Evolutionary conservation across 306 rosid genomes (phyloP), one percentile per base, ranked within the genome.

Genomic region (Trifolium dubium): DNA sequence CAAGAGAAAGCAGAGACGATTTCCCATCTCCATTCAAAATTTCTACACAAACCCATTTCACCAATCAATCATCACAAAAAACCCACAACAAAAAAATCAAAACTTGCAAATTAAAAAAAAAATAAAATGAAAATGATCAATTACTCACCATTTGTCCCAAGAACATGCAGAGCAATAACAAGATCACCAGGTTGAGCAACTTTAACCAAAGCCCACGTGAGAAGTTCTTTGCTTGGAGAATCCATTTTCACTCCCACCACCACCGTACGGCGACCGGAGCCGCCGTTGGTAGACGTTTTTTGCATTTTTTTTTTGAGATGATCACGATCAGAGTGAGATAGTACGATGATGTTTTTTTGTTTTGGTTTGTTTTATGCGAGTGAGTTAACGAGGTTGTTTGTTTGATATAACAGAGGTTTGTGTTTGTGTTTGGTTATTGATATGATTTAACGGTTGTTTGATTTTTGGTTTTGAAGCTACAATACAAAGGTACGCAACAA

Each of bases 191-290:
- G 93, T 64, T 86, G 89, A 74, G 98, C 93, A 50, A 92, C 96
- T 78, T 95, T 95, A 35, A 92, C 98, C 77, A 95, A 68, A 73
- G 99, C 98, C 99, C 97, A 95, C 2, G 98, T 92, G 11, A 95
- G 91, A 73, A 95, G 75, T 85, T 92, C 99, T 65, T 84, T 90
- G 73, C 99, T 88, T 8, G 85, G 87, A 1, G 93, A 77, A 62
- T 95, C 99, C 63, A 92, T 69, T 83, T 90, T 92, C 74, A 95
- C 83, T 10, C 99, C 99, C 10, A 92, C 98, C 58, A 92, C 77
- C 76, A 92, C 96, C 82, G 86, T 83, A 50, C 93, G 86, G 39
- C 75, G 80, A 13, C 83, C 78, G 62, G 86, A 80, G 71, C 75
- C 64, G 3, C 75, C 86, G 49, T 35, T 67, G 23, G 46, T 49